Evolutionary conservation across 1,284 basidiomycete species (phyloP).

Genomic region (Microbotryomycetes sp.): DNA sequence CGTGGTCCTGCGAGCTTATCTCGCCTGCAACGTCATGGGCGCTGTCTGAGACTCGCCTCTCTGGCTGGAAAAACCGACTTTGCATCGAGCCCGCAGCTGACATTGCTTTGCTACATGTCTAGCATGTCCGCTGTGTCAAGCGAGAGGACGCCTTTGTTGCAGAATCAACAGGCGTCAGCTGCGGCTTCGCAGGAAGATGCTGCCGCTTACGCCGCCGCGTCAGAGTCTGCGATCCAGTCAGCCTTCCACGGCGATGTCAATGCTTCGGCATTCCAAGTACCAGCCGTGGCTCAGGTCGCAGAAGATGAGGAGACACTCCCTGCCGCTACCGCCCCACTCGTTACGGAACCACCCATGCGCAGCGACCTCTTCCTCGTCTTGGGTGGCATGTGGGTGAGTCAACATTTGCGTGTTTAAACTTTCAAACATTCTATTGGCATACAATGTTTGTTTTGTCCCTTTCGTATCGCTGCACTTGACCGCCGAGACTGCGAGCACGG

Average conservation of each 20-base stretch:
- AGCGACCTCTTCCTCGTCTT: slow-evolving; percentile 21
- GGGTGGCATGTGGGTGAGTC: slow-evolving; percentile 27
- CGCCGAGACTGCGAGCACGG: no score
- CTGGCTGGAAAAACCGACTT: no score
- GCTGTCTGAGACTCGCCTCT: no score
- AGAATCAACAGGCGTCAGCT: background rate
- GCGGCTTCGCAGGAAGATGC: background rate
- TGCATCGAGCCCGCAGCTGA: no score
- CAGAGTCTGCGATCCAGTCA: slow-evolving; percentile 7
- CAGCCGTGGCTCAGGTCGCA: background rate
- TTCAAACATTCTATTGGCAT: background rate
- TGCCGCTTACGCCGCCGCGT: background rate
- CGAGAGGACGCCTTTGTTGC: background rate
- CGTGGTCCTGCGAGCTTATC: no score
- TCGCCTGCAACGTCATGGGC: no score
- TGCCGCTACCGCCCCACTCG: slow-evolving; percentile 2
- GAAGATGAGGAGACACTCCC: slow-evolving; percentile 21
- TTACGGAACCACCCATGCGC: slow-evolving; percentile 12
- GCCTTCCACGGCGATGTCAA: slow-evolving; percentile 5
- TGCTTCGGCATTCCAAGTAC: slow-evolving; percentile 22
- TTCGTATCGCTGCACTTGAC: no score
- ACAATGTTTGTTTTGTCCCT: no score
- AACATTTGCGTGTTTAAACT: background rate
- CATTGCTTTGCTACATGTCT: no score
- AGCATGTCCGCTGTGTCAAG: no score